Evolutionary conservation across 371 early-diverging fungal species (phyloP).

Genomic region (Syncephalastrum sp.): DNA sequence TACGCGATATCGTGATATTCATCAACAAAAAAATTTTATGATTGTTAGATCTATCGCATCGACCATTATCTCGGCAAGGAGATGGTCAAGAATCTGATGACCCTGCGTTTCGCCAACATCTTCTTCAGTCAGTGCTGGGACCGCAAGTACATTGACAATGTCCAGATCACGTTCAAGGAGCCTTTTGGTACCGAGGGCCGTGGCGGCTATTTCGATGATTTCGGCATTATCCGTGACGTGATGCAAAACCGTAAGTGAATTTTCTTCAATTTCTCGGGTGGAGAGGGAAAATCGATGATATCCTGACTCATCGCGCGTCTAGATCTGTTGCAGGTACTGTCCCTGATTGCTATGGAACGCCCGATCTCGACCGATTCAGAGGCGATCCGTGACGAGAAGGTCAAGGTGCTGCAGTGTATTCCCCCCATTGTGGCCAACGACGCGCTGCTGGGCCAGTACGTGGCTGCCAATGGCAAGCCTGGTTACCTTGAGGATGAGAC

Average conservation of each 20-base stretch:
- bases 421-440: constrained; percentile 74
- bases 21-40: neutral
- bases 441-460: constrained; percentile 90
- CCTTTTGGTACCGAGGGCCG: constrained; percentile 98
- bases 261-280: neutral
- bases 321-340: constrained; percentile 86
- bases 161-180: constrained; percentile 99
- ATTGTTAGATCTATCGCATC: constrained; percentile 87
- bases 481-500: constrained; percentile 92
- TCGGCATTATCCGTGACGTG: constrained; percentile 99
- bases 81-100: constrained; percentile 98
- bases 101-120: constrained; percentile 92
- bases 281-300: constrained; percentile 4
- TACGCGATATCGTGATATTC: too few species aligned
- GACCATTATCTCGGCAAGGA: constrained; percentile 99
- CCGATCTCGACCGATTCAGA: constrained; percentile 87
- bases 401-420: constrained; percentile 86
- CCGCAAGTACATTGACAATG: constrained; percentile 83
- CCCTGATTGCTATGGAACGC: constrained; percentile 92
- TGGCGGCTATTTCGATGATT: constrained; percentile 99
- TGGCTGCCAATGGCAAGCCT: constrained; percentile 70
- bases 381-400: constrained; percentile 91
- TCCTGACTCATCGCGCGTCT: constrained; percentile 4
- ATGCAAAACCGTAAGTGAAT: constrained; percentile 91
- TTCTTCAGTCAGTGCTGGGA: constrained; percentile 94